Percentiles rank a stretch among this genome's conserved stretches.
Evolutionary conservation across 1,284 basidiomycete species (phyloP).

Genomic region (Waitea zeae): DNA sequence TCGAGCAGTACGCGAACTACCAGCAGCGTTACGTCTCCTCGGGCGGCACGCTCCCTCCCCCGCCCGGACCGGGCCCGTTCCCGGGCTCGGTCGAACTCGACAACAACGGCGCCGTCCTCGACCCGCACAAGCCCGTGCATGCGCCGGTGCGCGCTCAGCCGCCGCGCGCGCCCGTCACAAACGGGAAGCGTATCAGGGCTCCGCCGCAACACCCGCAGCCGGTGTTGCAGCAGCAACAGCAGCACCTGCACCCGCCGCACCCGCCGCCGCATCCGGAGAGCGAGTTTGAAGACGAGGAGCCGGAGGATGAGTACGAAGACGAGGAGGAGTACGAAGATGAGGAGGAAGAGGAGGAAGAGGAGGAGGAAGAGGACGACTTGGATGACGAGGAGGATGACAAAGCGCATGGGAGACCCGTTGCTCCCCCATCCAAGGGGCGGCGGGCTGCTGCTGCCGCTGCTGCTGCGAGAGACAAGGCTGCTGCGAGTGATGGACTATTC

Average conservation of each 20-base stretch:
- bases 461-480: too few species aligned
- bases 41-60: slow-evolving; percentile 74
- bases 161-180: too few species aligned
- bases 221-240: too few species aligned
- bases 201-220: too few species aligned
- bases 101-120: slow-evolving; percentile 73
- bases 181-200: too few species aligned
- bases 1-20: slow-evolving; percentile 96
- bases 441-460: too few species aligned
- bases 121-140: slow-evolving; percentile 29
- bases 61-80: slow-evolving; percentile 93
- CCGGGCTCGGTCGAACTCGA: slow-evolving; percentile 95
- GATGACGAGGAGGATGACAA: slow-evolving; percentile 24
- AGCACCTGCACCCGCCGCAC: too few species aligned
- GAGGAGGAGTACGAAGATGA: slow-evolving; percentile 51
- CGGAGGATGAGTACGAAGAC: slow-evolving; percentile 39
- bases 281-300: slow-evolving; percentile 49
- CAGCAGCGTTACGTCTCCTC: slow-evolving; percentile 86
- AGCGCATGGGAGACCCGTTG: slow-evolving; percentile 9
- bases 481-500: slow-evolving; percentile 48
- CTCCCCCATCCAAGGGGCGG: too few species aligned
- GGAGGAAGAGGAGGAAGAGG: slow-evolving; percentile 47
- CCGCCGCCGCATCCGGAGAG: slow-evolving; percentile 21
- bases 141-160: slow-evolving; percentile 21
- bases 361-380: slow-evolving; percentile 42